These are phyloP conservation scores for Solanum peruvianum DNA, from an alignment of 257 asterid species.

Conservation along the genomic window DNA sequence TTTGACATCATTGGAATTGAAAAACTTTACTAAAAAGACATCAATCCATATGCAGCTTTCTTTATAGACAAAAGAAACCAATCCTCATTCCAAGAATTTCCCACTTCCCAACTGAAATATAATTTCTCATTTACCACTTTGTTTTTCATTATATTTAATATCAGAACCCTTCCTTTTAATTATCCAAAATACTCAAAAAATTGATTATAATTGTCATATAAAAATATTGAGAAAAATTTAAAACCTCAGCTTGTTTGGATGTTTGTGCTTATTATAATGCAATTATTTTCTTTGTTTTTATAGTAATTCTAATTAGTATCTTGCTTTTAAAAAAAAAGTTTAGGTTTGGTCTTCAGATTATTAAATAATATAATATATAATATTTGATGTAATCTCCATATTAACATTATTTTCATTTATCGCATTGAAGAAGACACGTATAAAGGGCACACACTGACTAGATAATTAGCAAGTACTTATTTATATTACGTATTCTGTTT, in stretches of 20 bases:
- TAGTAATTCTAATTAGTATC: no score
- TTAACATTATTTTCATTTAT: no score
- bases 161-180: background rate
- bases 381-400: background rate
- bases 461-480: background rate
- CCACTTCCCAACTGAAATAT: background rate
- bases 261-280: background rate
- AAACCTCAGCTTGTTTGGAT: background rate
- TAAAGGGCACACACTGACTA: background rate
- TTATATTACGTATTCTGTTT: background rate
- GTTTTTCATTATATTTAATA: background rate
- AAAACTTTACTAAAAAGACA: conserved; percentile 10
- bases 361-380: no score
- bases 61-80: background rate
- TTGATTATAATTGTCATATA: background rate
- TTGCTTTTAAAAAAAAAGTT: no score
- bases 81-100: conserved; percentile 26
- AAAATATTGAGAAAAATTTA: background rate
- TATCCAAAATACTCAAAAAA: background rate
- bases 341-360: no score
- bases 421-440: background rate
- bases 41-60: conserved; percentile 21
- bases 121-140: background rate
- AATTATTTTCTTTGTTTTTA: no score
- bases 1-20: conserved; percentile 10